These are phyloP conservation scores for Otatea glauca DNA, from an alignment of 176 grass and related monocot species.

Conservation along the genomic window DNA sequence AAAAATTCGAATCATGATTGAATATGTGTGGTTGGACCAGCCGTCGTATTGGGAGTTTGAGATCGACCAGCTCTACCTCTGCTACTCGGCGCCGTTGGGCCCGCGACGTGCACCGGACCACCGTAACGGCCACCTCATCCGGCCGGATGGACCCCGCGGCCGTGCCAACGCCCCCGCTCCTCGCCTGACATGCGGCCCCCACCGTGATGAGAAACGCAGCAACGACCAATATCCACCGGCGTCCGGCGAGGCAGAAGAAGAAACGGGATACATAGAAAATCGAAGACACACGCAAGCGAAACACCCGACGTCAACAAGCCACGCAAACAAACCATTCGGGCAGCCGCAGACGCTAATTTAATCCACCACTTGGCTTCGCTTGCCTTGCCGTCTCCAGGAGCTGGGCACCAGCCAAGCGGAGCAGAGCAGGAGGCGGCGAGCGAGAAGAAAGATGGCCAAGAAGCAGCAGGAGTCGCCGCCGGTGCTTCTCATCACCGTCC, in stretches of 20 bases:
- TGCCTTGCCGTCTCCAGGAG: not conserved
- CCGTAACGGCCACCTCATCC: slow-evolving; percentile 11
- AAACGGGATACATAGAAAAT: no score
- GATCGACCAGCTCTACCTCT: not conserved
- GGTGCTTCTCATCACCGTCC: not conserved
- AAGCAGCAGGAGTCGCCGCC: no score
- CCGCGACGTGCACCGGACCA: not conserved
- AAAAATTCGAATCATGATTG: not conserved
- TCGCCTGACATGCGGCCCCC: not conserved
- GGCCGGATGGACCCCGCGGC: not conserved
- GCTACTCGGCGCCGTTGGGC: no score
- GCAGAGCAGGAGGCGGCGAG: not conserved
- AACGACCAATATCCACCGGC: no score
- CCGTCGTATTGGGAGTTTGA: not conserved
- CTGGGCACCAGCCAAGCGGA: not conserved
- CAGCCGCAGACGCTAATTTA: not conserved
- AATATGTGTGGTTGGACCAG: not conserved
- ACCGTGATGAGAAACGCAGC: not conserved
- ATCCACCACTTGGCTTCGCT: not conserved
- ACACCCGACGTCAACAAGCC: slow-evolving; percentile 1
- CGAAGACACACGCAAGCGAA: not conserved
- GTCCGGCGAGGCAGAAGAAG: no score
- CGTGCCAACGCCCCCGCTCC: not conserved
- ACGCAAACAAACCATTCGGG: not conserved
- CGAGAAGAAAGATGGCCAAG: not conserved